Conservation (phyloP, 2,329 filamentous ascomycete genomes). For the Penicillium sp. region DNA sequence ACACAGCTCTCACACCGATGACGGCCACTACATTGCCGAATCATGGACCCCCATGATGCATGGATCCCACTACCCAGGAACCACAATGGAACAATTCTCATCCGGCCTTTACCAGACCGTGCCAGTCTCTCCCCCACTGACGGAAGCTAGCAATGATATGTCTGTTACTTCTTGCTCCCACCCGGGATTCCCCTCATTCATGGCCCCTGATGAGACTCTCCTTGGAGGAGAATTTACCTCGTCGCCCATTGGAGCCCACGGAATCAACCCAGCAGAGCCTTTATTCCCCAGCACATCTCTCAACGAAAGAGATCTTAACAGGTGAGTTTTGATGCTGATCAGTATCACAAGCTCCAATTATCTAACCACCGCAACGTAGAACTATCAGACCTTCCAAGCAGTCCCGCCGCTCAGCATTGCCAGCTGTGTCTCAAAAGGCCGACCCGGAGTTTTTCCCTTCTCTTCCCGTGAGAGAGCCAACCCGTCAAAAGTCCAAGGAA, state of each 20-base stretch:
- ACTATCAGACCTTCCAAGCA: slow-evolving; percentile 44
- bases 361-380: slow-evolving; percentile 27
- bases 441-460: slow-evolving; percentile 41
- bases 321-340: slow-evolving; percentile 32
- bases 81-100: slow-evolving; percentile 38
- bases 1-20: slow-evolving; percentile 41
- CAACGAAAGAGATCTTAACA: slow-evolving; percentile 44
- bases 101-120: slow-evolving; percentile 39
- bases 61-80: slow-evolving; percentile 37
- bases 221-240: slow-evolving; percentile 39
- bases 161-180: slow-evolving; percentile 45
- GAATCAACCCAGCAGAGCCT: slow-evolving; percentile 42
- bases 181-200: slow-evolving; percentile 40
- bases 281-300: slow-evolving; percentile 44
- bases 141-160: slow-evolving; percentile 45
- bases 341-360: slow-evolving; percentile 1
- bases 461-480: slow-evolving; percentile 36
- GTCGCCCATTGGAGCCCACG: slow-evolving; percentile 37
- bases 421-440: slow-evolving; percentile 36
- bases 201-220: slow-evolving; percentile 40
- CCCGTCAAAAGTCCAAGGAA: slow-evolving; percentile 42
- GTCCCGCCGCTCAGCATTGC: slow-evolving; percentile 39
- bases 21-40: slow-evolving; percentile 37
- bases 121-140: slow-evolving; percentile 46
- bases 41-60: slow-evolving; percentile 41